These are phyloP conservation scores for Puya raimondii DNA, from an alignment of 176 grass and related monocot species.

Conservation along the genomic window DNA sequence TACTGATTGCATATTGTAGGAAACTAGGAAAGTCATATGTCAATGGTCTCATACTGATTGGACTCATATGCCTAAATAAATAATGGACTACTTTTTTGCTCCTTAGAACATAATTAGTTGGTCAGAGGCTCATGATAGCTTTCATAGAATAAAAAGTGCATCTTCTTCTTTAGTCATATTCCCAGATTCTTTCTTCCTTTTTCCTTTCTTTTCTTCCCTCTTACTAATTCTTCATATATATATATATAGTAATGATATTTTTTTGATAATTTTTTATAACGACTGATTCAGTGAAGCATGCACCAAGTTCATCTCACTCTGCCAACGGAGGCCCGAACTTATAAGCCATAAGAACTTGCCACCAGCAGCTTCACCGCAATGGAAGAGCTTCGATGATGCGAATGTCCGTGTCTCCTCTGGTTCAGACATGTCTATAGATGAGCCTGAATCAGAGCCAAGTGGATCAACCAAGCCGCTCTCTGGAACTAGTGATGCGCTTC, in stretches of 20 bases:
- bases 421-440: slow-evolving; percentile 98
- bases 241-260: slow-evolving; percentile 17
- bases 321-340: slow-evolving; percentile 63
- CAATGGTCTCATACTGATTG: too few relatives aligned
- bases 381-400: slow-evolving; percentile 52
- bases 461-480: slow-evolving; percentile 24
- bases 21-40: too few relatives aligned
- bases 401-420: slow-evolving; percentile 62
- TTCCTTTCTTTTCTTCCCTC: slow-evolving; percentile 9
- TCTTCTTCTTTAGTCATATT: neutral
- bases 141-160: too few relatives aligned
- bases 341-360: slow-evolving; percentile 25
- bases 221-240: slow-evolving; percentile 21
- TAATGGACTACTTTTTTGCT: too few relatives aligned
- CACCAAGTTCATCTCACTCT: slow-evolving; percentile 76
- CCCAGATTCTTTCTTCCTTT: neutral
- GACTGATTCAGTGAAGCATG: slow-evolving; percentile 77
- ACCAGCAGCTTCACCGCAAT: slow-evolving; percentile 27
- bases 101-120: too few relatives aligned
- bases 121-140: too few relatives aligned
- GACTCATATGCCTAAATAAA: too few relatives aligned
- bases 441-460: slow-evolving; percentile 34
- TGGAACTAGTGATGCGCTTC: slow-evolving; percentile 9
- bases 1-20: neutral
- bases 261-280: slow-evolving; percentile 25